A percentile compares a stretch with the other conserved stretches of the same genome.
Conservation (phyloP, 192 early-diverging fungal genomes). For the Entomortierella chlamydospora region DNA sequence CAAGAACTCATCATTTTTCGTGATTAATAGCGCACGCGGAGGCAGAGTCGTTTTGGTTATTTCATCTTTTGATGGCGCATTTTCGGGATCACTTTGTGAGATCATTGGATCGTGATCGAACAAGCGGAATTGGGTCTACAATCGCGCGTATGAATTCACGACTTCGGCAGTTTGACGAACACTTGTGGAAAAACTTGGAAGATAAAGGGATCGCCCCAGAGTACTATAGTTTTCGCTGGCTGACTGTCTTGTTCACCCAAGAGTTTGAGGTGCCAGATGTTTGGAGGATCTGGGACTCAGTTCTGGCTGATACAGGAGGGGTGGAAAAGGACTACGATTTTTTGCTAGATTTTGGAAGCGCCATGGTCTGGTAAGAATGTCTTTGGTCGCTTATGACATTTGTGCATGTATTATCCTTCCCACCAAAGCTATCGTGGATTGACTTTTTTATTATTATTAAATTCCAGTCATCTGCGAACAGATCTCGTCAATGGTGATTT, state of each 20-base stretch:
- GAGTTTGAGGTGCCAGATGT: constrained; percentile 84
- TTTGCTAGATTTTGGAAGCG: constrained; percentile 77
- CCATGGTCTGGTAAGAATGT: constrained; percentile 73
- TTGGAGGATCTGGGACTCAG: constrained; percentile 82
- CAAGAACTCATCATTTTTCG: neutral
- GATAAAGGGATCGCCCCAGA: constrained; percentile 73
- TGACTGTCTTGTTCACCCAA: constrained; percentile 80
- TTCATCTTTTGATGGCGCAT: constrained; percentile 76
- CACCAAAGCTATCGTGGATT: neutral
- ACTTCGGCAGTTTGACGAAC: constrained; percentile 65
- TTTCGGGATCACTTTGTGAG: constrained; percentile 86
- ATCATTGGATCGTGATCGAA: constrained; percentile 70
- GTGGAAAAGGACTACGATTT: constrained; percentile 62
- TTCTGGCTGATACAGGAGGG: constrained; percentile 73
- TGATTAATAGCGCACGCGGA: constrained; percentile 71
- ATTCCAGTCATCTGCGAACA: constrained; percentile 57
- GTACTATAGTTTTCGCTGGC: constrained; percentile 87
- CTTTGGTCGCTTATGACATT: neutral
- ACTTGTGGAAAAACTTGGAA: constrained; percentile 72
- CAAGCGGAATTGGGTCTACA: constrained; percentile 69
- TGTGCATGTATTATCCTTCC: too few species aligned
- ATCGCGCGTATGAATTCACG: constrained; percentile 68
- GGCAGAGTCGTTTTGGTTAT: constrained; percentile 83
- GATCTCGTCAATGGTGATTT: constrained; percentile 70
- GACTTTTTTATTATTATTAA: neutral